Percentiles rank a stretch among this genome's conserved stretches.
These are phyloP conservation scores for Blastobotrys persicus DNA, from an alignment of 1,139 yeast species.

Conservation along the genomic window DNA sequence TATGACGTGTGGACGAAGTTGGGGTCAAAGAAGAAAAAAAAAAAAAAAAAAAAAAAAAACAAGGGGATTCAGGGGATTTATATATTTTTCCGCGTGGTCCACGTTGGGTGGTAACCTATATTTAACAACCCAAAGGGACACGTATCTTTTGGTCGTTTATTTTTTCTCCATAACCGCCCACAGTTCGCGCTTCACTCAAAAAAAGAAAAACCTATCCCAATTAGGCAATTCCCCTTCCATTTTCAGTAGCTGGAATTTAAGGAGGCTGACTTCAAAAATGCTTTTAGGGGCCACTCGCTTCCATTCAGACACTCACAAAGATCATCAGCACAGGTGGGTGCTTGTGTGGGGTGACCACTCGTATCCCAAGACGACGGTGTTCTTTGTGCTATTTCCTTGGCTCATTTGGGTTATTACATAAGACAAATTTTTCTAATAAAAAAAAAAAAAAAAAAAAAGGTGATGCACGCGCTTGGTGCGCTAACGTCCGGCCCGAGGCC, in stretches of 20 bases:
- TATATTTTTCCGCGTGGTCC: slow-evolving; percentile 8
- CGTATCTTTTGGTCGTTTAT: slow-evolving; percentile 1
- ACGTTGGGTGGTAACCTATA: not conserved
- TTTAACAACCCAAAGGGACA: slow-evolving; percentile 5
- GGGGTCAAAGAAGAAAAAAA: slow-evolving; percentile 15
- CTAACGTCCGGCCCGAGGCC: not conserved
- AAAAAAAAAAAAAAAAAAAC: slow-evolving; percentile 8
- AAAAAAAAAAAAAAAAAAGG: too few species aligned
- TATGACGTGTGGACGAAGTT: slow-evolving; percentile 9
- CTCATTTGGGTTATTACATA: too few species aligned
- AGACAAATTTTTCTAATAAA: too few species aligned
- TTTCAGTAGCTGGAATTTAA: not conserved
- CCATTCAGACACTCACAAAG: too few species aligned
- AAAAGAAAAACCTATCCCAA: slow-evolving; percentile 1
- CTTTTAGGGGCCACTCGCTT: too few species aligned
- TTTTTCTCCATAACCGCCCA: not conserved
- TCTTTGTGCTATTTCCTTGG: too few species aligned
- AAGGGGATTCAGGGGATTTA: slow-evolving; percentile 8
- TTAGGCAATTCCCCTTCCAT: not conserved
- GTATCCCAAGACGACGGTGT: too few species aligned
- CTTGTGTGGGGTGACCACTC: too few species aligned
- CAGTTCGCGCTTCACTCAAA: too few species aligned
- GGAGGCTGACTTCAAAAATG: not conserved
- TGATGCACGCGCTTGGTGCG: not conserved
- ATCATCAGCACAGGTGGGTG: too few species aligned